Percentiles rank a stretch among this genome's conserved stretches.
phyloP scores from a whole-genome alignment of 2,329 filamentous ascomycete genomes.

The Leptographium procerum region DNA sequence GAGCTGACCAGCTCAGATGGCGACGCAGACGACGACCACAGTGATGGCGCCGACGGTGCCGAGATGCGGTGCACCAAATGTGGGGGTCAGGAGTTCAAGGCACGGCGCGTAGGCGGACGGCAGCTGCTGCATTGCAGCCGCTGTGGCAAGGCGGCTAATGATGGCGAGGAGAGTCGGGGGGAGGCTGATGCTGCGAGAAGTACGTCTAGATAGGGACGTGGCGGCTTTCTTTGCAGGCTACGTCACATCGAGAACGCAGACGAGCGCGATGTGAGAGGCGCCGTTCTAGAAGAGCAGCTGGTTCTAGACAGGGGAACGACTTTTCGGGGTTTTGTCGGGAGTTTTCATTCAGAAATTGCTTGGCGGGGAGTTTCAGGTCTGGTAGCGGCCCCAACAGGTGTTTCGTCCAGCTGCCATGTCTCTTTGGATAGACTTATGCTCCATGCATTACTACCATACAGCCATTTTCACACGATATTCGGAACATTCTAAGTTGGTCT shows the following conservation, averaged over 20 bases:
- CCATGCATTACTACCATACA: not conserved
- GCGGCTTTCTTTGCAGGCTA: not conserved
- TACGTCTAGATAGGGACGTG: not conserved
- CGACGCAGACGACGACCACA: conserved; percentile 3
- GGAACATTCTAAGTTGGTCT: not conserved
- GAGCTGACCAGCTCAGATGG: conserved; percentile 32
- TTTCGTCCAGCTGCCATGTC: not conserved
- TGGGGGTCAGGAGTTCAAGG: conserved; percentile 49
- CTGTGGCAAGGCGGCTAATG: conserved; percentile 28
- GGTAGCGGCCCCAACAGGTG: not conserved
- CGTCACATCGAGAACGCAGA: not conserved
- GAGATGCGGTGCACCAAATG: conserved; percentile 47
- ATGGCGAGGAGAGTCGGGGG: not conserved
- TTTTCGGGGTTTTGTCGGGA: not conserved
- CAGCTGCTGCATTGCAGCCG: conserved; percentile 51
- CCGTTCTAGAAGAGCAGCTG: not conserved
- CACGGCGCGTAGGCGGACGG: conserved; percentile 39
- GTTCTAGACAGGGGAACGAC: not conserved
- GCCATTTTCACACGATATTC: not conserved
- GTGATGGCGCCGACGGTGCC: conserved; percentile 19
- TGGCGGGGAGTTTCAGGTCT: not conserved
- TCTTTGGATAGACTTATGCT: no score
- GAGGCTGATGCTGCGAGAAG: not conserved
- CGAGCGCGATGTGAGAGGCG: not conserved
- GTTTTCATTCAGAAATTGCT: not conserved